These are phyloP conservation scores for Neonectria ditissima DNA, from an alignment of 2,329 filamentous ascomycete genomes.

Conservation along the genomic window DNA sequence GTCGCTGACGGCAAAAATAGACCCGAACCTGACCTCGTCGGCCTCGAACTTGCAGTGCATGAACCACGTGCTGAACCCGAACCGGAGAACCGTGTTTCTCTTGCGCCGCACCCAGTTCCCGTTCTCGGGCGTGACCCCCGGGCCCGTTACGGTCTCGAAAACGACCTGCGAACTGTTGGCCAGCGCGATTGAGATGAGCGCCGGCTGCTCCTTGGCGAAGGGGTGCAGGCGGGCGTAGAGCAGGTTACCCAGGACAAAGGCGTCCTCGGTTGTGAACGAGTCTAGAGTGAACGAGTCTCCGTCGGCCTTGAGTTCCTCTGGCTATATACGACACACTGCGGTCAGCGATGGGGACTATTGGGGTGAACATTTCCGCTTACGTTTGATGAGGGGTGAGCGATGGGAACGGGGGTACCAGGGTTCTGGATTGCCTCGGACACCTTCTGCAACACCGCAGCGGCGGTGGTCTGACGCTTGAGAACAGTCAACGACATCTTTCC, in stretches of 20 bases:
- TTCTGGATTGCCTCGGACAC: constrained; percentile 36
- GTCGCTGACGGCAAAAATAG: constrained; percentile 72
- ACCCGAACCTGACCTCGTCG: constrained; percentile 73
- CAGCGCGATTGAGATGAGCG: constrained; percentile 74
- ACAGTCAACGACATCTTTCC: constrained; percentile 32
- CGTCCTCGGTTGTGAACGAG: constrained; percentile 72
- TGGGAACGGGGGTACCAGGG: constrained; percentile 22
- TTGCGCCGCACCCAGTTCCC: constrained; percentile 79
- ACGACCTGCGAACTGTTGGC: constrained; percentile 69
- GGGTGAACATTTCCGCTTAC: constrained; percentile 21
- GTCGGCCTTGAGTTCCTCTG: constrained; percentile 47
- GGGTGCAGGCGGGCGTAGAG: constrained; percentile 72
- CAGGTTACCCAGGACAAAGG: constrained; percentile 73
- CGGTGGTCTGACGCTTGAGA: constrained; percentile 30
- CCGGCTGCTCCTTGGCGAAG: constrained; percentile 55
- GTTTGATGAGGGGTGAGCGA: constrained; percentile 38
- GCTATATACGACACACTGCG: constrained; percentile 36
- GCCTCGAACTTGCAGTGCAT: constrained; percentile 75
- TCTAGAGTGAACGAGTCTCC: constrained; percentile 59
- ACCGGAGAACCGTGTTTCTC: constrained; percentile 77
- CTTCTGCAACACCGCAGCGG: constrained; percentile 34
- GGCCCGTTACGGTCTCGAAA: constrained; percentile 76
- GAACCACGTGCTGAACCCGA: constrained; percentile 76
- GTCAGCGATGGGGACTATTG: constrained; percentile 13
- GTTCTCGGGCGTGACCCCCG: constrained; percentile 77